Conservation (phyloP, 2,329 filamentous ascomycete genomes). For the Sporothrix variecibatus region DNA sequence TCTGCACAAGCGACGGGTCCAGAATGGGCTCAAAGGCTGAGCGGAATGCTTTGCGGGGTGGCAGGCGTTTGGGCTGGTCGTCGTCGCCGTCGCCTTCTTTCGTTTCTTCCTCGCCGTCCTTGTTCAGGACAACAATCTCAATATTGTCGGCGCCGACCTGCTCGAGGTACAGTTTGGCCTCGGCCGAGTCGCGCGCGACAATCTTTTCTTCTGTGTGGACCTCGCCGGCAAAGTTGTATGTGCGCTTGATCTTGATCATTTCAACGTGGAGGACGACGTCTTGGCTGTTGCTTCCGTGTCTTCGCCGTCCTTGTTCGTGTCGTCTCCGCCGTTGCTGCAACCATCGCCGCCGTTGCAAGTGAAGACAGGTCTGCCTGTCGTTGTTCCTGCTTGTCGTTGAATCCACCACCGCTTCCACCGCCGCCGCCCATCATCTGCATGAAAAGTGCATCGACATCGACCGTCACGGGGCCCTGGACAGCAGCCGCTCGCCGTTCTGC, state of each 20-base stretch:
- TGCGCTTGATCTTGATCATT: constrained; percentile 67
- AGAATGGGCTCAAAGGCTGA: constrained; percentile 63
- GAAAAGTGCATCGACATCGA: constrained; percentile 73
- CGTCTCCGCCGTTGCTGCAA: background rate
- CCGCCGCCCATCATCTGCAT: constrained; percentile 60
- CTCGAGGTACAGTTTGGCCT: constrained; percentile 64
- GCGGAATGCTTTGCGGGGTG: constrained; percentile 58
- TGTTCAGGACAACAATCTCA: constrained; percentile 35
- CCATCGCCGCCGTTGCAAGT: constrained; percentile 24
- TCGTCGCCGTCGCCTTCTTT: constrained; percentile 35
- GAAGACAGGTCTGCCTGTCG: constrained; percentile 19
- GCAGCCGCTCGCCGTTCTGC: constrained; percentile 57
- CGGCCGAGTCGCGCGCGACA: constrained; percentile 64
- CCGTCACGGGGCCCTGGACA: constrained; percentile 61
- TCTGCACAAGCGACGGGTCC: constrained; percentile 51
- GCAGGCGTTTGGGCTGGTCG: constrained; percentile 44
- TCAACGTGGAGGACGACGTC: constrained; percentile 33
- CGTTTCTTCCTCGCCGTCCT: constrained; percentile 34
- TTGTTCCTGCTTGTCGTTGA: background rate
- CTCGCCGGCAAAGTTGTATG: constrained; percentile 74
- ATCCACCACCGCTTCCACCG: background rate
- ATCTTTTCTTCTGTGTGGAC: constrained; percentile 72
- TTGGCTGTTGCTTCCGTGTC: constrained; percentile 31
- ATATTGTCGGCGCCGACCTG: constrained; percentile 44
- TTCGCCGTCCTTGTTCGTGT: background rate